Base-by-base conservation (phyloP, 768 basidiomycete genomes). In the Lactarius trivialis region DNA sequence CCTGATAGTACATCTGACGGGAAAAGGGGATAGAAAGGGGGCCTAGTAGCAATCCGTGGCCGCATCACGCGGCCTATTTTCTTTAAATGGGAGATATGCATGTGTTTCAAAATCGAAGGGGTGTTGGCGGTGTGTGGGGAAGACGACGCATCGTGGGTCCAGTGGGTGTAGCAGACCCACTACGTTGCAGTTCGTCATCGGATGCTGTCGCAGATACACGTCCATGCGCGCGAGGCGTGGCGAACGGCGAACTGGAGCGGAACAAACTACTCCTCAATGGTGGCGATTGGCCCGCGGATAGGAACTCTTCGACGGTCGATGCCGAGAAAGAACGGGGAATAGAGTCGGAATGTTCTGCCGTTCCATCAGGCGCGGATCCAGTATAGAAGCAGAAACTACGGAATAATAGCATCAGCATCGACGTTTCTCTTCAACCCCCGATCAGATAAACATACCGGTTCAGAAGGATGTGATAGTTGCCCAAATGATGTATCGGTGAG, bases 301-400 rank as follows among this genome's bases (percentile, higher is more conserved):
- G 65, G 58, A 80, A 75, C 33, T 78, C 81, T 62, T 83, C 82
- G 12, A 86, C 73, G 67, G 80, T 83, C 34, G 84, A 83, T 2
- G 77, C 78, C 17, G 83, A 84, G 7, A 76, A 76, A 43, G 78
- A 76, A 52, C 78, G 77, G 21, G 76, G 71, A 11, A 78, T 62
- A 5, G 72, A 63, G 56, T 72, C 34, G 3, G 74, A 69, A 36
- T 78, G 63, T 24, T 45, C 51, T 8, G 7, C 14, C 32, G 37
- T 32, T 28, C 34, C 53, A 33, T 51, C 54, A 3, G 58, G 15
- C 11, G 24, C 81, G 3, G 77, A 68, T 1, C 89, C 89, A 2
- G 89, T 91, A 73, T 82, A 91, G 74, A 91, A 91, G 75, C 89
- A 91, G 72, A 87, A 91, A 68, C 89, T 91, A 58, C 14, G 26